Base-by-base conservation (phyloP, 2,329 filamentous ascomycete species). In the Teratosphaeria zuluensis region DNA sequence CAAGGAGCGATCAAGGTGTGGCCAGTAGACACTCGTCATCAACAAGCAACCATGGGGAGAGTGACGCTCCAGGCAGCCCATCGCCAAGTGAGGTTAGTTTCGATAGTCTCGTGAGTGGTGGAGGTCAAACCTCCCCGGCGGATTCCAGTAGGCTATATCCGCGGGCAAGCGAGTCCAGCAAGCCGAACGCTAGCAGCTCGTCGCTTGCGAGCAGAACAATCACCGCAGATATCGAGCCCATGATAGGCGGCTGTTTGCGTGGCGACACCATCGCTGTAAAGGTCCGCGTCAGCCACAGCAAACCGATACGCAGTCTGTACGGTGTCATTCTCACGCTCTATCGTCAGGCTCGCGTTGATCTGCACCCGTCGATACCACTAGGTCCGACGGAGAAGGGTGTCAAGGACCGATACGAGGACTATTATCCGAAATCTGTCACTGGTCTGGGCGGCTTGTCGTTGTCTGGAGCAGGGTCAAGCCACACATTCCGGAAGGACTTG, bases 401-500 rank as follows among this genome's bases (percentile, higher is more conserved):
- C 66, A 86, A 84, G 67, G 76, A 84, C 16, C 85, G 90, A 60
- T 89, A 87, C 66, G 88, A 92, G 65, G 90, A 95, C 61, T 89
- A 88, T 68, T 95, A 92, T 69, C 91, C 92, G 4, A 89, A 87
- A 67, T 96, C 91, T 1, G 85, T 88, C 61, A 95, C 91, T 0
- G 92, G 91, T 0, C 81, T 96, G 7, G 89, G 89, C 16, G 92
- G 92, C 0, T 78, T 97, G 31, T 95, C 92, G 1, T 79, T 97
- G 48, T 90, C 89, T 1, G 94, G 90, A 1, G 88, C 89, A 6
- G 87, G 90, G 42, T 92, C 91, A 1, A 92, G 86, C 70, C 94
- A 92, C 72, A 83, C 94, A n/a, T 97, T 96, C 71, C 87, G 94
- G 57, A 97, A 97, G 72, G 94, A 99, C 71, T 77, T 99, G 3